Percentiles rank a stretch among this genome's conserved stretches.
Evolutionary conservation across 2,329 filamentous ascomycete genomes (phyloP).

Genomic region (Phyllosticta paracitricarpa): DNA sequence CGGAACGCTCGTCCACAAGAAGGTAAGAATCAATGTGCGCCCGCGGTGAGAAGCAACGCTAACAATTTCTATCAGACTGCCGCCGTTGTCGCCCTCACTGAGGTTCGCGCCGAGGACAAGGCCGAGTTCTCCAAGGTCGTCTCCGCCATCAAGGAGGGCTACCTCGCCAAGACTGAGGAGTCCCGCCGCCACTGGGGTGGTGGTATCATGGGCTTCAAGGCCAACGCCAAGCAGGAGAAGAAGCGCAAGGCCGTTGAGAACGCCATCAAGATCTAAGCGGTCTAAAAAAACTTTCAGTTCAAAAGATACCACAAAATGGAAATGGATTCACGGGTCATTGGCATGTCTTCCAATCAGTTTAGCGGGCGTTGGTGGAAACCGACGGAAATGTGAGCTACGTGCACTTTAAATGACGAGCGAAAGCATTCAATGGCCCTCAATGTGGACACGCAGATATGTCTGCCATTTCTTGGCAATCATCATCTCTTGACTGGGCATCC

Average conservation of each 20-base stretch:
- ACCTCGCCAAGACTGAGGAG: constrained; percentile 91
- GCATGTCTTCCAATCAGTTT: constrained; percentile 32
- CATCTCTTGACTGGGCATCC: neutral
- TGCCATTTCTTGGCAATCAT: neutral
- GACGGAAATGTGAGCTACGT: constrained; percentile 7
- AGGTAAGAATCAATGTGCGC: constrained; percentile 46
- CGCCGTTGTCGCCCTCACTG: constrained; percentile 88
- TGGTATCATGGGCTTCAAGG: constrained; percentile 98
- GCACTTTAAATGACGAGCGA: constrained; percentile 8
- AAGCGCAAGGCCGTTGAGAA: constrained; percentile 87
- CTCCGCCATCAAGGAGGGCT: constrained; percentile 94
- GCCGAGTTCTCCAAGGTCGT: constrained; percentile 93
- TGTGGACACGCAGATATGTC: neutral
- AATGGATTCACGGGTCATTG: constrained; percentile 16
- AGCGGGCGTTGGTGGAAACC: constrained; percentile 21
- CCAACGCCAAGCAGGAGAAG: constrained; percentile 67
- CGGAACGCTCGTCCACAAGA: constrained; percentile 99
- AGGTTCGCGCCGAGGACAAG: constrained; percentile 98
- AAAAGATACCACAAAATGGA: constrained; percentile 16
- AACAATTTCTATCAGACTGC: constrained; percentile 61
- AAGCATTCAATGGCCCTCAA: constrained; percentile 6
- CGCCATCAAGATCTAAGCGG: constrained; percentile 99
- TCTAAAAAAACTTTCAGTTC: constrained; percentile 49
- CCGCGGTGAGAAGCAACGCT: constrained; percentile 8
- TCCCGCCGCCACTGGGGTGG: constrained; percentile 92